Evolutionary conservation across 129 eudicot species (phyloP), one percentile per base, ranked within the genome.

Genomic region (Smallanthus sonchifolius): DNA sequence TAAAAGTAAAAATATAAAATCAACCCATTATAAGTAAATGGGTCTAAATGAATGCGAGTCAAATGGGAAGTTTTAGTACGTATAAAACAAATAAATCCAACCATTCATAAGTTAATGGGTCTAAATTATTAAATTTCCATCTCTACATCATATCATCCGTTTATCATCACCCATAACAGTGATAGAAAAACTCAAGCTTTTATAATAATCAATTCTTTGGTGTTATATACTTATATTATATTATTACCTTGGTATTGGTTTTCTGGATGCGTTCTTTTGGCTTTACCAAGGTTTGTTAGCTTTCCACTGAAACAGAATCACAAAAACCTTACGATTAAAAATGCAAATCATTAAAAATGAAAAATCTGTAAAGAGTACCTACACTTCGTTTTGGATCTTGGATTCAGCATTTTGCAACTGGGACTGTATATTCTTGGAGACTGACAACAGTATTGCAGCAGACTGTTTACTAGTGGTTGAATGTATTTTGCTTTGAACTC

Each of bases 301-400:
- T 88, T 90, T 74, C 86, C 96, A 82, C 98, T 94, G 98, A 62
- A 87, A 86, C 66, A 83, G n/a, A 39, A 74, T 65, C 52, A 75
- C 66, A 76, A 34, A 65, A 64, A 70, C 34, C 82, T 75, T 67
- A 20, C 61, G 52, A 24, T 60, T 45, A 72, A 32, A 81, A 81
- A 59, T 13, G 59, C 40, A 63, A 75, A 5, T 43, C 42, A 52
- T 55, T 2, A 8, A 11, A 65, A 45, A 62, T 32, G 43, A 13
- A 56, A 43, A 45, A 35, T 56, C 6, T 67, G 37, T 56, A 72
- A 63, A 76, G 19, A 44, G 37, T 49, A 86, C 97, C 37, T 82
- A 94, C 98, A 90, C 70, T 72, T 90, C 93, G 39, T 72, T 79
- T 77, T 90, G 92, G 76, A 94, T 90, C 82, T 83, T 91, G 75